phyloP scores from a whole-genome alignment of 75 land plant species.

The Pseudotsuga menziesii region DNA sequence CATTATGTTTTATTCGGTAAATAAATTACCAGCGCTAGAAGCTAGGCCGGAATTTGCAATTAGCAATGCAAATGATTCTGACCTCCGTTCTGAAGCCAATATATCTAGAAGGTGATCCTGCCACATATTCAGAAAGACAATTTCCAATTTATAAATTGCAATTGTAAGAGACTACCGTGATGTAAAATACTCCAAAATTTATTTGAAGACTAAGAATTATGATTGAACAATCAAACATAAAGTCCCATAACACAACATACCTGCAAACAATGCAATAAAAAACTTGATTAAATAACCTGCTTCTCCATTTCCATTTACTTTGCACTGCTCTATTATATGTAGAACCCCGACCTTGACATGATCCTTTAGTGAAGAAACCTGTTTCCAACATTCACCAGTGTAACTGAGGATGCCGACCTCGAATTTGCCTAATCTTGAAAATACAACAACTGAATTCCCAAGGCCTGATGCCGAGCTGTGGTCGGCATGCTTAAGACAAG shows the following conservation, averaged over 20 bases:
- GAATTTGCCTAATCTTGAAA: not conserved
- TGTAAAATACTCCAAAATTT: too few species aligned
- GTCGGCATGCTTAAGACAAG: not conserved
- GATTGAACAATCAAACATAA: too few species aligned
- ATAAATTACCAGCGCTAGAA: not conserved
- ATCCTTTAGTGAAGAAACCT: not conserved
- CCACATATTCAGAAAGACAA: too few species aligned
- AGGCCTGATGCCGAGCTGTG: conserved; percentile 1
- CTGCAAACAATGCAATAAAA: too few species aligned
- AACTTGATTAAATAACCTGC: too few species aligned
- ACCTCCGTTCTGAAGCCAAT: not conserved
- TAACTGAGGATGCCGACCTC: not conserved
- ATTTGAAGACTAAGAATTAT: too few species aligned
- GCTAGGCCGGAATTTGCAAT: not conserved
- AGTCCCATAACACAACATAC: too few species aligned
- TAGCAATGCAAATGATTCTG: not conserved
- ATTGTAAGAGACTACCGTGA: too few species aligned
- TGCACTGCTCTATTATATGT: too few species aligned
- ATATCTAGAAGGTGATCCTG: not conserved
- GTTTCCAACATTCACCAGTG: conserved; percentile 1
- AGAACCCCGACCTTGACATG: not conserved
- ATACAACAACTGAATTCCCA: not conserved
- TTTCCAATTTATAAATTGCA: too few species aligned
- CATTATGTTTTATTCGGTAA: not conserved
- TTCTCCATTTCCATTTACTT: too few species aligned